phyloP scores from a whole-genome alignment of 306 rosid species.

The Vachellia pachyceras region DNA sequence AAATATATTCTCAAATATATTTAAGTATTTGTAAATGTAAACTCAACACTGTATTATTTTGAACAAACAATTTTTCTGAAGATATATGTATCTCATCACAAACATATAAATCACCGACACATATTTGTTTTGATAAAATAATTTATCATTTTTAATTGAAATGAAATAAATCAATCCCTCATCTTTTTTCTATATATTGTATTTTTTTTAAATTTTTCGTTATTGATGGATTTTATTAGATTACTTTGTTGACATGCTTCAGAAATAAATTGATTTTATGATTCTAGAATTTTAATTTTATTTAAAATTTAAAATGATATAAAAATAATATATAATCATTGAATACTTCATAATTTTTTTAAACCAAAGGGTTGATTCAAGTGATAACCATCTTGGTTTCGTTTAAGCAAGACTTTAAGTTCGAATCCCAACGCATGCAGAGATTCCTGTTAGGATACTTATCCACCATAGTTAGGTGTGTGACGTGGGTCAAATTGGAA shows the following conservation, averaged over 20 bases:
- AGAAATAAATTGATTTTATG: not conserved
- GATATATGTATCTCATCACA: not conserved
- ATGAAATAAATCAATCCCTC: not conserved
- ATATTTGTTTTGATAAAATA: not conserved
- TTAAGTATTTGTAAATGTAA: not conserved
- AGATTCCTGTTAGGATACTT: no score
- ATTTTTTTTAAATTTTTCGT: no score
- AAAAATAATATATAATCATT: no score
- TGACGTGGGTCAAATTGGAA: no score
- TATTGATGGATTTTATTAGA: not conserved
- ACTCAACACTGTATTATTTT: not conserved
- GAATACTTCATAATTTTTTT: not conserved
- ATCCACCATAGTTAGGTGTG: no score
- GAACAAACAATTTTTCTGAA: not conserved
- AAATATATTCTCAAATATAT: not conserved
- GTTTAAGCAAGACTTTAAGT: no score
- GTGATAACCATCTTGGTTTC: no score
- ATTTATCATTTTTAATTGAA: not conserved
- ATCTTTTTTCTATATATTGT: not conserved
- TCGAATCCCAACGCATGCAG: no score
- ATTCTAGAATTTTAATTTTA: not conserved
- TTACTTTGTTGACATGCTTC: not conserved
- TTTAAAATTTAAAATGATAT: not conserved
- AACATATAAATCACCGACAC: not conserved
- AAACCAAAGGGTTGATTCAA: no score